Evolutionary conservation across 345 rosid species (phyloP), one percentile per base, ranked within the genome.

Genomic region (Anacardium occidentale): DNA sequence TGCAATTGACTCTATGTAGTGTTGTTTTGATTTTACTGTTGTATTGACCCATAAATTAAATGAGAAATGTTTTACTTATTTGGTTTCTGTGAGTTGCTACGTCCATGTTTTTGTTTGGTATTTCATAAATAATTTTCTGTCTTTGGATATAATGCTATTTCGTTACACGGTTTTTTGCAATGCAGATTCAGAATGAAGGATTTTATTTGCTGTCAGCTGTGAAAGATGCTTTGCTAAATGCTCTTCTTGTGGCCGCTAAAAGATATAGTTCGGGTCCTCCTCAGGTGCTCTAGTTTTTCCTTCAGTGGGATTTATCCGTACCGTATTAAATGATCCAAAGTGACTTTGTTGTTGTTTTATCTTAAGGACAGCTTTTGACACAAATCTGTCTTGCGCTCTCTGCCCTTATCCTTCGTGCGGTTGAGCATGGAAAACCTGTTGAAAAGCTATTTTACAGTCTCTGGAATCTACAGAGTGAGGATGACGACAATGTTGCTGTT

Each of bases 381-480:
- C 98, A 94, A 87, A 89, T 94, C 74, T 94, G 97, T 80, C 85
- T 94, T 54, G 97, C 97, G 60, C 93, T 94, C 70, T 89, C 95
- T 52, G 88, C 97, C 70, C 92, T 90, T 74, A 75, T 94, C 54
- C 92, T 91, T 66, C 85, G 87, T 47, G 84, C 95, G 42, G 86
- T 74, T 68, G 92, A 83, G 85, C 89, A 85, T 78, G 89, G 93
- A 51, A 92, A 90, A 77, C 91, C 97, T 34, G 87, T 94, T 75
- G 92, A 90, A 73, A 89, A 90, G 82, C 89, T 91, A 44, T 88
- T 94, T 78, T 90, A 83, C 74, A 90, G 93, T 74, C 91, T 91
- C 5, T 90, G 78, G 85, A 87, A 82, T 79, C 86, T 94, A 71
- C 96, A 85, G 72, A 88, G 80, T 74, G 90, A 90, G 73, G 90